Conservation (phyloP, 208 protist species). For the Trypanosoma lewisi region DNA sequence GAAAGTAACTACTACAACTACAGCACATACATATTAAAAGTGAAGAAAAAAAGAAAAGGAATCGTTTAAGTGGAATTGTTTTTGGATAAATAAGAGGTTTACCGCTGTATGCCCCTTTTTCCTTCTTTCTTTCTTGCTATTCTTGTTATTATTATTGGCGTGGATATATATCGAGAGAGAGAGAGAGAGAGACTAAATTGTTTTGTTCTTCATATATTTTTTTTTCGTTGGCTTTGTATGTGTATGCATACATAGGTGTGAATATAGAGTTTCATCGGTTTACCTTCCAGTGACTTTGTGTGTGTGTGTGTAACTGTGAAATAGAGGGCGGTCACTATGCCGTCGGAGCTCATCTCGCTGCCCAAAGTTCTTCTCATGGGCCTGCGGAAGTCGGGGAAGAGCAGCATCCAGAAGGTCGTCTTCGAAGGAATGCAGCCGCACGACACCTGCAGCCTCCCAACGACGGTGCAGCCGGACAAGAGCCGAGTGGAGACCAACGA, state of each 20-base stretch:
- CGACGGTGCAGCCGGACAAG: conserved; percentile 80
- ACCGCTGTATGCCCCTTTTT: background rate
- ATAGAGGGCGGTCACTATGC: too few relatives aligned
- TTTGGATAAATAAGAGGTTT: background rate
- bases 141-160: conserved; percentile 12
- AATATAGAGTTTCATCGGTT: too few relatives aligned
- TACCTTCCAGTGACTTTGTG: too few relatives aligned
- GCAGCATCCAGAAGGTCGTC: conserved; percentile 90
- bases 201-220: background rate
- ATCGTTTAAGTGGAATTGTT: background rate
- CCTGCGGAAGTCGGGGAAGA: conserved; percentile 88
- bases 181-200: too few relatives aligned
- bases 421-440: conserved; percentile 89
- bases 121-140: background rate
- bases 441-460: conserved; percentile 74
- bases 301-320: background rate
- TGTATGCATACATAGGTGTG: too few relatives aligned
- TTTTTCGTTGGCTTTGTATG: conserved; percentile 13
- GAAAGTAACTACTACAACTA: too few relatives aligned
- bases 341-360: conserved; percentile 47
- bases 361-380: conserved; percentile 88
- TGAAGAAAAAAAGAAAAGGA: conserved; percentile 1
- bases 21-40: too few relatives aligned
- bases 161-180: too few relatives aligned
- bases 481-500: conserved; percentile 77